Evolutionary conservation across 805 yeast species (phyloP), one percentile per base, ranked within the genome.

Genomic region (Candida germanica): DNA sequence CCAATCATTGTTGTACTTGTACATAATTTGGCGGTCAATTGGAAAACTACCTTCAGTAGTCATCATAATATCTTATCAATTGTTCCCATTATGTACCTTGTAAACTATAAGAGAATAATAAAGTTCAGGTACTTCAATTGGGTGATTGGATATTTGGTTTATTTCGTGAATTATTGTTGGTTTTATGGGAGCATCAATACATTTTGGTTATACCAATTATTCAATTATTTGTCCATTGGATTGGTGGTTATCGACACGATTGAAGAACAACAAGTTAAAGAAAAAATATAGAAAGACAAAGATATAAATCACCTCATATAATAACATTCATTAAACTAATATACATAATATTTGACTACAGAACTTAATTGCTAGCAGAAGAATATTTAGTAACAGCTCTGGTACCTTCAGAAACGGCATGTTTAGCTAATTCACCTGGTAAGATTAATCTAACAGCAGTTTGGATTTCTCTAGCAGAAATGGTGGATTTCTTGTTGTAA

Each of bases 351-450:
- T 18, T 20, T 34, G 27, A 34, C 27, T 12, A 36, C 38, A 31
- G 12, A 30, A 22, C 29, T 47, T 63, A 64, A 44, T 58, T 57
- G 41, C 69, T 54, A 51, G 71, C 75, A 62, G 95, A 83, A 60
- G 95, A 83, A 80, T 87, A 87, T 77, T 87, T 87, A 69, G 96
- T 86, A 59, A 87, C 95, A 68, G 96, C 95, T 80, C 95, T 86
- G 56, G 96, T 87, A 79, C 97, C 97, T 76, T 89, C 98, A 59
- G 95, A 84, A 58, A 88, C 95, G 61, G 97, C 96, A 74, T 89
- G 97, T 79, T 88, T 88, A 55, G 96, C 96, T 66, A 89, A 79
- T 77, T 89, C 97, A 80, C 97, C 97, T 55, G 98, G 98, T 58
- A 89, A 82, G 71, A 89, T 88, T 61, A 89, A 83, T 80, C 96